phyloP scores from a whole-genome alignment of 164 flowering plant genomes.

The Protea cynaroides region DNA sequence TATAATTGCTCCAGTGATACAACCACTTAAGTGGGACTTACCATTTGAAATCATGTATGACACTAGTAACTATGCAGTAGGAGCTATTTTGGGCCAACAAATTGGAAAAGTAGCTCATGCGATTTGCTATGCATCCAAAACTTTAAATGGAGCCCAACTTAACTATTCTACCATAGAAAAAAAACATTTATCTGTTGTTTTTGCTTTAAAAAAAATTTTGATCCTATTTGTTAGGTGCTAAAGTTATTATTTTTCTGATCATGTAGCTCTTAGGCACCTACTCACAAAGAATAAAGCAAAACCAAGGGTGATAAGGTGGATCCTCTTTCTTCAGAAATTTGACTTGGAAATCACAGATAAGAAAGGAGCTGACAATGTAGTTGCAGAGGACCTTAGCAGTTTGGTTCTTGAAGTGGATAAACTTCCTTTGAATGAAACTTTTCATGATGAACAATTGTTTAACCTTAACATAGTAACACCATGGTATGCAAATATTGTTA shows the following conservation, averaged over 20 bases:
- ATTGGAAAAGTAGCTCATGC: neutral
- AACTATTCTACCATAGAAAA: conserved; percentile 6
- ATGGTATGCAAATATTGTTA: no score
- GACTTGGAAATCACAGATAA: conserved; percentile 7
- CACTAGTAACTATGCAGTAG: conserved; percentile 14
- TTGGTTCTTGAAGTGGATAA: neutral
- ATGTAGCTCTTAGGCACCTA: conserved; percentile 7
- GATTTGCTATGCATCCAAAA: conserved; percentile 6
- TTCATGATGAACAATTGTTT: conserved; percentile 18
- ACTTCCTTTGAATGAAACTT: neutral
- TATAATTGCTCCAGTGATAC: conserved; percentile 4
- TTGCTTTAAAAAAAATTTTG: conserved; percentile 10
- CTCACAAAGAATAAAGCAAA: conserved; percentile 9
- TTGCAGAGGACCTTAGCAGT: conserved; percentile 6
- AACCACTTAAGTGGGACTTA: conserved; percentile 5
- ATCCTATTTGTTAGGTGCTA: conserved; percentile 9
- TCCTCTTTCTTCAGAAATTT: conserved; percentile 8
- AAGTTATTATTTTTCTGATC: conserved; percentile 11
- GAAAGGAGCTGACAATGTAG: conserved; percentile 5
- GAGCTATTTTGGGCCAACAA: conserved; percentile 12
- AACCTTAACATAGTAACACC: no score
- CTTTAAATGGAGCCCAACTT: no score
- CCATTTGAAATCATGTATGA: no score
- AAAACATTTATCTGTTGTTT: conserved; percentile 6
- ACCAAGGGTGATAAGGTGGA: conserved; percentile 11